These are phyloP conservation scores for Huntiella moniliformis DNA, from an alignment of 2,329 filamentous ascomycete genomes.

Conservation along the genomic window DNA sequence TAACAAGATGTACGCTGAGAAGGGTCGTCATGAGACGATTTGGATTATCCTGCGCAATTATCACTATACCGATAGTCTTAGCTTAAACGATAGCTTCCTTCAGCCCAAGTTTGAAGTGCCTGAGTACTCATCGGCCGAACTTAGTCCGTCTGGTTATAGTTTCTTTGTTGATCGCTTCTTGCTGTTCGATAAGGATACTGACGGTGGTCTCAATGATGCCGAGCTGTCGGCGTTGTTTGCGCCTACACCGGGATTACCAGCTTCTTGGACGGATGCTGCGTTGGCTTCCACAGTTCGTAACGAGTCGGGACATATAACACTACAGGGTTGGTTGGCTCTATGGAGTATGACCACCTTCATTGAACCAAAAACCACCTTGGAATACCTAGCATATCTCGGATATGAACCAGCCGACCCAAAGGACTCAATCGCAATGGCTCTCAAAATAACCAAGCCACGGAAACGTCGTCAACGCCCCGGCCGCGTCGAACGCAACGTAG, in stretches of 20 bases:
- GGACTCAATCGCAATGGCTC: conserved; percentile 58
- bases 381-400: conserved; percentile 88
- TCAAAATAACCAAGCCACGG: conserved; percentile 83
- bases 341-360: conserved; percentile 99
- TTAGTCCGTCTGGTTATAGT: conserved; percentile 83
- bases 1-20: conserved; percentile 93
- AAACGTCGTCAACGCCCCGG: conserved; percentile 68
- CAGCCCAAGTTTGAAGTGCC: conserved; percentile 90
- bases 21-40: conserved; percentile 91
- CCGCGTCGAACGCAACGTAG: conserved; percentile 81
- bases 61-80: conserved; percentile 89
- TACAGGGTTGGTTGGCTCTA: conserved; percentile 95
- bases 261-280: conserved; percentile 69
- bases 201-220: conserved; percentile 73
- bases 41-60: conserved; percentile 94
- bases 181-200: conserved; percentile 91
- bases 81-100: conserved; percentile 75
- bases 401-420: conserved; percentile 70
- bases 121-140: conserved; percentile 75
- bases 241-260: conserved; percentile 74
- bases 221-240: conserved; percentile 79
- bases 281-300: conserved; percentile 92
- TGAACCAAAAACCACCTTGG: conserved; percentile 83
- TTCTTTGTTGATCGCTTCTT: conserved; percentile 97
- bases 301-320: conserved; percentile 82